These are phyloP conservation scores for Pseudogymnoascus pannorum DNA, from an alignment of 2,329 filamentous ascomycete genomes.

Conservation along the genomic window DNA sequence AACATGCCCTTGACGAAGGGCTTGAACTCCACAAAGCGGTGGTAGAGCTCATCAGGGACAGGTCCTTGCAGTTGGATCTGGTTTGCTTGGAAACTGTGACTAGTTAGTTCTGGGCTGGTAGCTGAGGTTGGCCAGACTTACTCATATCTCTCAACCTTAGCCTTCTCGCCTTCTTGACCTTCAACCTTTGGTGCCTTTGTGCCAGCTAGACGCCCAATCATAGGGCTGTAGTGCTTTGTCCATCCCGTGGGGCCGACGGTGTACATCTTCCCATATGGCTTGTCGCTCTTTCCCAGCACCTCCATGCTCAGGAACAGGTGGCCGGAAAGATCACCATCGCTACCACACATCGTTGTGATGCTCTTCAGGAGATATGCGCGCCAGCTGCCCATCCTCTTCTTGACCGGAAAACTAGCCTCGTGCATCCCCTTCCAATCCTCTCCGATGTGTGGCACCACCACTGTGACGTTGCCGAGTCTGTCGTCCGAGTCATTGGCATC, in stretches of 20 bases:
- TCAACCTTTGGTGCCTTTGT: slow-evolving; percentile 60
- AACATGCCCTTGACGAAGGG: slow-evolving; percentile 90
- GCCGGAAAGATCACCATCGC: slow-evolving; percentile 60
- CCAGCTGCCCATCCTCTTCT: slow-evolving; percentile 82
- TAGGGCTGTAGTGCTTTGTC: slow-evolving; percentile 79
- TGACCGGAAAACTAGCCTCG: slow-evolving; percentile 59
- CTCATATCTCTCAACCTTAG: slow-evolving; percentile 67
- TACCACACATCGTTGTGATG: slow-evolving; percentile 54
- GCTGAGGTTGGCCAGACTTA: slow-evolving; percentile 34
- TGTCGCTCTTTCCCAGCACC: slow-evolving; percentile 68
- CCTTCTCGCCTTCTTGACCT: slow-evolving; percentile 39
- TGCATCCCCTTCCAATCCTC: slow-evolving; percentile 63
- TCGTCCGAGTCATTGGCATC: slow-evolving; percentile 83
- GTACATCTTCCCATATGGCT: slow-evolving; percentile 62
- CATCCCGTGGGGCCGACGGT: slow-evolving; percentile 70
- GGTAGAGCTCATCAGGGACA: slow-evolving; percentile 72
- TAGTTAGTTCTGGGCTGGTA: slow-evolving; percentile 13
- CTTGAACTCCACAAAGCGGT: slow-evolving; percentile 87
- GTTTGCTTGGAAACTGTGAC: slow-evolving; percentile 75
- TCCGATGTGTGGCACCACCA: slow-evolving; percentile 52
- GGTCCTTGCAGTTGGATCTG: slow-evolving; percentile 84
- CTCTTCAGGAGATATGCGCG: slow-evolving; percentile 72
- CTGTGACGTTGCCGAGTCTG: slow-evolving; percentile 75
- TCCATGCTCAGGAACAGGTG: slow-evolving; percentile 66
- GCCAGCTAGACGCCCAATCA: slow-evolving; percentile 76